phyloP scores from a whole-genome alignment of 495 filamentous ascomycete species.

The Astrocystis sublimbata region DNA sequence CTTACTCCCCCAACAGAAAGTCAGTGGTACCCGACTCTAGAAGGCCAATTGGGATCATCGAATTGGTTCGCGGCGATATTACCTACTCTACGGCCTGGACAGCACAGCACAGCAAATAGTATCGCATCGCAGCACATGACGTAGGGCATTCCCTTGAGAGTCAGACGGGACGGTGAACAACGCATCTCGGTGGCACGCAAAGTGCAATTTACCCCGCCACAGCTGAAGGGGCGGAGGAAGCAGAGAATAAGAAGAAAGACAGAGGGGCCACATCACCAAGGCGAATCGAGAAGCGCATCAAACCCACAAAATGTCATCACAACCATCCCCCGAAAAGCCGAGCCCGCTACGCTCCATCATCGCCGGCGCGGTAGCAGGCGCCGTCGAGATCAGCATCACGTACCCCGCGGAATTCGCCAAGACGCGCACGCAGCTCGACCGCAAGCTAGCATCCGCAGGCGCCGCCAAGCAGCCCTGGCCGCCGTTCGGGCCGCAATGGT shows the following conservation, averaged over 20 bases:
- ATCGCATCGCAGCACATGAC: neutral
- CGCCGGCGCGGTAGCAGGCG: constrained; percentile 86
- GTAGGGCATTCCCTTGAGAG: neutral
- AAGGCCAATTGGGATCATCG: neutral
- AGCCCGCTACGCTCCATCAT: constrained; percentile 83
- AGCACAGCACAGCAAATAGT: no score
- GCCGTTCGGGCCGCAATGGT: constrained; percentile 92
- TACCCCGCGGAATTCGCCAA: constrained; percentile 99
- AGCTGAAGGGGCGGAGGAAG: neutral
- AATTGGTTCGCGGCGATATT: no score
- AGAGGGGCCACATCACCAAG: neutral
- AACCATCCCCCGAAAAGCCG: constrained; percentile 53
- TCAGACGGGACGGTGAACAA: no score
- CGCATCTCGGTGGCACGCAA: neutral
- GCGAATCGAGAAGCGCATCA: constrained; percentile 1
- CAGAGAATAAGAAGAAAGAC: neutral
- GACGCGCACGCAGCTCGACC: constrained; percentile 91
- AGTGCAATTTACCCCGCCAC: neutral
- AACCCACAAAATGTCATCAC: neutral
- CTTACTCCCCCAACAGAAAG: neutral
- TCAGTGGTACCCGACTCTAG: neutral
- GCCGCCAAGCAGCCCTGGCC: constrained; percentile 97
- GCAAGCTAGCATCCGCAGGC: constrained; percentile 70
- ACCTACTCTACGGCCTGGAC: no score
- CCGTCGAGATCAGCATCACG: constrained; percentile 95